Evolutionary conservation across 2,329 filamentous ascomycete genomes (phyloP), one percentile per base, ranked within the genome.

Genomic region (Penicillium sp.): DNA sequence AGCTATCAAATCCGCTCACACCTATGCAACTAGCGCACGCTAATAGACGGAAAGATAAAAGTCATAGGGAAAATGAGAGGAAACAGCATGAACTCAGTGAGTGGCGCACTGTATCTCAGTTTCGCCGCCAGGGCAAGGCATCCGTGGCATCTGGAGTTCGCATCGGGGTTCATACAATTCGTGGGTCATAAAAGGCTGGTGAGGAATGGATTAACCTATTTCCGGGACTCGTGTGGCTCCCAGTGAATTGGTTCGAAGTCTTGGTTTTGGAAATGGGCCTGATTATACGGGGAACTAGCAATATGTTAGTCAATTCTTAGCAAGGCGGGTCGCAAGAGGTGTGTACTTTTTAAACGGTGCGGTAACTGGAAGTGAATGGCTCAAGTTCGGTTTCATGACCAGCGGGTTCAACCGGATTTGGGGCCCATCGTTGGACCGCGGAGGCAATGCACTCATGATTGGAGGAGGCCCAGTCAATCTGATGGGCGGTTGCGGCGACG

Each of bases 231-330:
- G 53, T 72, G 73, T n/a, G 79, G 78, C 46, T 76, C 76, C 75
- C 76, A 82, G 61, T 81, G 78, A 38, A 78, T 76, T 15, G 79
- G 79, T 62, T 82, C 74, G 60, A 83, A 80, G 58, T 82, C 73
- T 35, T 76, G 70, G 64, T 82, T 79, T 58, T 79, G 75, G 68
- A 81, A 81, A 69, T 83, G 78, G 49, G 79, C 78, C 64, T 79
- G 76, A 65, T 81, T 79, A 71, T 78, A 76, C 8, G 78, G 75
- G 11, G 78, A 81, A 63, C 79, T 81, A 58, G 46, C 29, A 47
- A 5, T 23, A 38, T 17, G 49, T 67, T 55, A 64, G 56, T 23
- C 17, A 58, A 23, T 9, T 1, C 19, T 15, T 19, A 23, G n/a
- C 11, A 45, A 48, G n/a, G 13, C 21, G 30, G 5, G 11, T 11